Conservation (phyloP, 1,284 basidiomycete species). For the Leccinum solheimii region DNA sequence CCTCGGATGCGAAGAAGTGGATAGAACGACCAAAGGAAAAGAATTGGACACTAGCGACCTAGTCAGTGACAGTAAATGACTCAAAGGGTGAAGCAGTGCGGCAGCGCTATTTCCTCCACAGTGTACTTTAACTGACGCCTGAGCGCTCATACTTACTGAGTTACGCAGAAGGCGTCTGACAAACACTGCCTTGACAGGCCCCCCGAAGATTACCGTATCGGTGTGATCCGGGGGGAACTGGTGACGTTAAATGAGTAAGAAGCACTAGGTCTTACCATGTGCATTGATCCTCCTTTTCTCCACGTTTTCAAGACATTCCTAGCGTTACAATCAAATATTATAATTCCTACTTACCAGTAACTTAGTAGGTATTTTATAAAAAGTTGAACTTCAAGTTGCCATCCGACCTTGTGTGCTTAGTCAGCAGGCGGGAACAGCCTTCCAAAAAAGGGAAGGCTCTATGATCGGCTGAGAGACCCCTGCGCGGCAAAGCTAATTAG, state of each 20-base stretch:
- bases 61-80: neutral
- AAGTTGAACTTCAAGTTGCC: no score
- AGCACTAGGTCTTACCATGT: neutral
- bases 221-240: neutral
- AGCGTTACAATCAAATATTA: neutral
- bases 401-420: slow-evolving; percentile 6
- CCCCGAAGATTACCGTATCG: neutral
- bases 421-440: slow-evolving; percentile 27
- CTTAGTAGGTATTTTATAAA: no score
- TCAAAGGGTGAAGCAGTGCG: neutral
- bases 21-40: neutral
- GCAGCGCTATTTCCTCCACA: neutral
- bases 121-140: neutral
- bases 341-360: neutral
- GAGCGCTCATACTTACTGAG: neutral
- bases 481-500: slow-evolving; percentile 27
- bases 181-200: neutral
- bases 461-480: slow-evolving; percentile 24
- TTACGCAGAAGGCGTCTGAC: neutral
- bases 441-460: slow-evolving; percentile 26
- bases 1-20: neutral
- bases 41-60: neutral
- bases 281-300: neutral
- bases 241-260: neutral
- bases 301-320: neutral